Percentiles rank a stretch among this genome's conserved stretches.
Evolutionary conservation across 805 yeast genomes (phyloP).

Genomic region (Myxozyma neotropica): DNA sequence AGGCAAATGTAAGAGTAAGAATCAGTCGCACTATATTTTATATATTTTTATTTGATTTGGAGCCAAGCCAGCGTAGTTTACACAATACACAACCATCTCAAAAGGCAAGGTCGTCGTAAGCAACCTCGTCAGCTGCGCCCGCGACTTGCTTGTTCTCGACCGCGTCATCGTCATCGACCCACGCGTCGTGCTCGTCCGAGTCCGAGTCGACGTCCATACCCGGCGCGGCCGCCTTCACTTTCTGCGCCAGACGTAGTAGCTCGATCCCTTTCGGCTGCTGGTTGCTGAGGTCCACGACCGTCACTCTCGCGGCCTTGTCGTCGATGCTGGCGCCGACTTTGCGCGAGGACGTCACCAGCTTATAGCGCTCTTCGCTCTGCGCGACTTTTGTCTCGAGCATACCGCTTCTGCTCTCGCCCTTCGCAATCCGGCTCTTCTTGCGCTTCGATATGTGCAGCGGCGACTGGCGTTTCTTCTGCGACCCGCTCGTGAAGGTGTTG

Average conservation of each 20-base stretch:
- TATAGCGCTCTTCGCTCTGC: conserved; percentile 12
- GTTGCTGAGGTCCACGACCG: background rate
- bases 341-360: background rate
- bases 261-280: conserved; percentile 3
- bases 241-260: conserved; percentile 9
- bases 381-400: conserved; percentile 7
- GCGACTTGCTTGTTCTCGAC: conserved; percentile 1
- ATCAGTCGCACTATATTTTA: background rate
- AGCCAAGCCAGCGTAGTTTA: too few relatives aligned
- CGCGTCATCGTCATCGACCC: conserved; percentile 20
- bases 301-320: background rate
- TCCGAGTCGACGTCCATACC: conserved; percentile 21
- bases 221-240: conserved; percentile 7
- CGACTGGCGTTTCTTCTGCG: conserved; percentile 3
- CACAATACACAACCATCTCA: too few relatives aligned
- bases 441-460: conserved; percentile 9
- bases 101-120: conserved; percentile 12
- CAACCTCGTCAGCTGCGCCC: conserved; percentile 5
- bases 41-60: too few relatives aligned
- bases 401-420: conserved; percentile 1
- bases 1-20: background rate
- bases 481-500: background rate
- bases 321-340: background rate
- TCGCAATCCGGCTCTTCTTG: conserved; percentile 8
- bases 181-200: conserved; percentile 24